Evolutionary conservation across 768 basidiomycete species (phyloP).

Genomic region (Tylopilus cervinicoccineus): DNA sequence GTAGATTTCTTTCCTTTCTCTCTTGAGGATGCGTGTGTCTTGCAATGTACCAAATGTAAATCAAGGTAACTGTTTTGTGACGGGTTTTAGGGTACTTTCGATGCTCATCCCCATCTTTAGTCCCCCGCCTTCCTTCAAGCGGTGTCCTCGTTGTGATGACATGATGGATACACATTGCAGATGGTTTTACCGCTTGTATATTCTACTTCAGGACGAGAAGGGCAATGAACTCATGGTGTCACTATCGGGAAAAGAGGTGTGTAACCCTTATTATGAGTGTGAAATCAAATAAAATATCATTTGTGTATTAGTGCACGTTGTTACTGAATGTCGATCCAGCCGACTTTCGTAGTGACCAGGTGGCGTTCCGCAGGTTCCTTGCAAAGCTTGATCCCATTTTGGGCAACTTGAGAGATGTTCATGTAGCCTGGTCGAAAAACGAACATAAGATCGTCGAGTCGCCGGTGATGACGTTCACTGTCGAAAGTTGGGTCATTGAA

Average conservation of each 20-base stretch:
- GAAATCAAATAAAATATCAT: neutral
- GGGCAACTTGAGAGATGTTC: conserved; percentile 44
- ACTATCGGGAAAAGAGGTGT: conserved; percentile 45
- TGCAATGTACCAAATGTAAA: conserved; percentile 52
- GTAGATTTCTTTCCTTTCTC: conserved; percentile 54
- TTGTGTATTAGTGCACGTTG: conserved; percentile 36
- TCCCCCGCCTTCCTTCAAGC: conserved; percentile 37
- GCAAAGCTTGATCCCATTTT: conserved; percentile 43
- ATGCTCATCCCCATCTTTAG: conserved; percentile 30
- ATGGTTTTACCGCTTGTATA: conserved; percentile 45
- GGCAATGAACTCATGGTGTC: conserved; percentile 42
- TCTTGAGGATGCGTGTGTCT: conserved; percentile 43
- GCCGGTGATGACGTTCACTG: conserved; percentile 23
- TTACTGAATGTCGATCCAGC: conserved; percentile 42
- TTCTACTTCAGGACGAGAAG: conserved; percentile 50
- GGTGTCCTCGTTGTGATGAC: conserved; percentile 53
- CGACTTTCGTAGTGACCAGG: conserved; percentile 40
- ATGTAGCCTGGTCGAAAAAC: conserved; percentile 27
- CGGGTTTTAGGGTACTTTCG: neutral
- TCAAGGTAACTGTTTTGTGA: conserved; percentile 38
- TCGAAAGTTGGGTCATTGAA: conserved; percentile 29
- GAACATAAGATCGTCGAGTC: conserved; percentile 19
- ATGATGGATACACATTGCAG: conserved; percentile 47
- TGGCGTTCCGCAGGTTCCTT: conserved; percentile 35
- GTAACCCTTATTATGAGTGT: conserved; percentile 9